These are phyloP conservation scores for Lumnitzera littorea DNA, from an alignment of 345 rosid genomes.

Conservation along the genomic window DNA sequence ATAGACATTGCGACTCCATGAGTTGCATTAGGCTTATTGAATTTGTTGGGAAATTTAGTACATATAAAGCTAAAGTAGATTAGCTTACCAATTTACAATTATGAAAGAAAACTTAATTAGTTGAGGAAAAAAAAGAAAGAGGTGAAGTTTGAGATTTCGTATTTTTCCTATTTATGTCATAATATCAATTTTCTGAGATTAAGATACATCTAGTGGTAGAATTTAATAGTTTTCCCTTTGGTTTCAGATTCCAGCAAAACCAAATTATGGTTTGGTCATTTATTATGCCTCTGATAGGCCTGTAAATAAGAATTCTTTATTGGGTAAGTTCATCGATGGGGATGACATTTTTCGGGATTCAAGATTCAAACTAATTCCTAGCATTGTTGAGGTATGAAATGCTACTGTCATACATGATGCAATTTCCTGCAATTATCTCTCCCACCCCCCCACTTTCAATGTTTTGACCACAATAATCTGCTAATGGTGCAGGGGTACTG, in stretches of 20 bases:
- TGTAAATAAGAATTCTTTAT: conserved; percentile 54
- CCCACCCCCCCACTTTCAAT: too few relatives aligned
- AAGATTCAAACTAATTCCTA: conserved; percentile 89
- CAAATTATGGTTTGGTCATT: conserved; percentile 84
- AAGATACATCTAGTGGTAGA: conserved; percentile 4
- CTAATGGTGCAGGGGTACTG: conserved; percentile 69
- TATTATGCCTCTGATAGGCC: conserved; percentile 91
- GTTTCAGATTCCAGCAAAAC: conserved; percentile 86
- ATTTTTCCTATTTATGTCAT: too few relatives aligned
- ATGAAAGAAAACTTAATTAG: too few relatives aligned
- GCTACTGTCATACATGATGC: not conserved
- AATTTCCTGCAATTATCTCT: not conserved
- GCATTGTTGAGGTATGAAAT: conserved; percentile 69
- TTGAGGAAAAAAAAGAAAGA: too few relatives aligned
- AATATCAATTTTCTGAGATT: not conserved
- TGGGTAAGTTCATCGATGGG: conserved; percentile 82
- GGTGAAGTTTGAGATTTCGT: too few relatives aligned
- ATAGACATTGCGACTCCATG: too few relatives aligned
- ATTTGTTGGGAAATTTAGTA: too few relatives aligned
- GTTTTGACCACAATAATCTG: conserved; percentile 1
- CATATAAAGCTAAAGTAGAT: too few relatives aligned
- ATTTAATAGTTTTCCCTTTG: not conserved
- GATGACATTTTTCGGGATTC: conserved; percentile 74
- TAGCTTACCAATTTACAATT: too few relatives aligned
- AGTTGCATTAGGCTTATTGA: too few relatives aligned